Conservation (phyloP, 495 filamentous ascomycete species). For the Lasiosphaeris hirsuta region DNA sequence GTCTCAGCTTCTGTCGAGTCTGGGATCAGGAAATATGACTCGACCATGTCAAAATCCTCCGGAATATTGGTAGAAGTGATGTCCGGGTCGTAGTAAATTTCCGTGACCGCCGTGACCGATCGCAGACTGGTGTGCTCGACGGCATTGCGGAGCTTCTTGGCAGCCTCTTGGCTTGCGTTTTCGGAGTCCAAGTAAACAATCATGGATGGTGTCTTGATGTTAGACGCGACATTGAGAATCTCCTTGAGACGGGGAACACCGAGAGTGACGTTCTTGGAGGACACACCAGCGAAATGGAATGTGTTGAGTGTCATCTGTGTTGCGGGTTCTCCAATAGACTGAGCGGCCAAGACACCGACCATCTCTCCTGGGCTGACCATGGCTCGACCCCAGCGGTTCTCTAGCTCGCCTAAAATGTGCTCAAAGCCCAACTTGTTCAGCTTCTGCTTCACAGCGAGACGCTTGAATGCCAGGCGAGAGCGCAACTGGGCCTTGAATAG, state of each 20-base stretch:
- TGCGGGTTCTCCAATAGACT: constrained; percentile 97
- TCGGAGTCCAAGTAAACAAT: constrained; percentile 73
- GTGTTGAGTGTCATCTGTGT: constrained; percentile 99
- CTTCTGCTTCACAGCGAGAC: constrained; percentile 75
- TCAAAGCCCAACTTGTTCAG: constrained; percentile 91
- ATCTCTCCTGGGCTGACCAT: constrained; percentile 90
- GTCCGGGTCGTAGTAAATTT: constrained; percentile 97
- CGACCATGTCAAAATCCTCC: constrained; percentile 88
- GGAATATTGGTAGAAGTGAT: constrained; percentile 79
- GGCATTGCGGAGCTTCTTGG: constrained; percentile 79
- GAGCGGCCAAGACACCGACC: constrained; percentile 96
- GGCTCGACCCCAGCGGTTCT: constrained; percentile 77
- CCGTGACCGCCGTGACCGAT: constrained; percentile 82
- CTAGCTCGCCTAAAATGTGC: constrained; percentile 86
- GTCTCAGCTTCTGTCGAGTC: constrained; percentile 72
- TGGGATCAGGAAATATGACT: constrained; percentile 94
- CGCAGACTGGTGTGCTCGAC: constrained; percentile 96
- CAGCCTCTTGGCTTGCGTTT: constrained; percentile 64
- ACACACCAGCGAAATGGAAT: constrained; percentile 99
- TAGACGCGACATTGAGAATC: constrained; percentile 94
- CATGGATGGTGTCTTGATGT: constrained; percentile 99
- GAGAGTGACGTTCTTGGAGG: constrained; percentile 98
- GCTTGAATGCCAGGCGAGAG: constrained; percentile 86
- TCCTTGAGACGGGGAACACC: constrained; percentile 99
- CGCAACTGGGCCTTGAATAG: constrained; percentile 90